Evolutionary conservation across 345 rosid species (phyloP), one percentile per base, ranked within the genome.

Genomic region (Xanthoceras sorbifolium): DNA sequence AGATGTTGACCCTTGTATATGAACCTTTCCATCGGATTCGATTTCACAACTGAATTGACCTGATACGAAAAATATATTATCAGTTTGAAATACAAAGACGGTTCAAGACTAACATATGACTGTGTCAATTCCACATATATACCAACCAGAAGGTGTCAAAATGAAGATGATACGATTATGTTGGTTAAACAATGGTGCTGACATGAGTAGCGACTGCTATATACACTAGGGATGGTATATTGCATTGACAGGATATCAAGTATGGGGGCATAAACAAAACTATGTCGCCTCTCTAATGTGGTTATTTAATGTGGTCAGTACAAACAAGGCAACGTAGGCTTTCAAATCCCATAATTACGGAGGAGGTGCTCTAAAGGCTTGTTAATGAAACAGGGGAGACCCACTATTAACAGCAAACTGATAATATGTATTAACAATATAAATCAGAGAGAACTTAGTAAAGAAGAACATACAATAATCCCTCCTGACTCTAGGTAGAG

Each of bases 1-100:
- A 0, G 68, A 64, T 64, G 64, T 80, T 22, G 82, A 73, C 59
- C 97, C 94, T 68, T 84, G 79, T 61, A 90, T 81, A 44, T 75
- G 79, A 61, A 92, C 91, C 68, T 76, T 86, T 18, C 97, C 94
- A 69, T 89, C 82, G 29, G 81, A 72, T 74, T 86, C 83, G 46
- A 92, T 82, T 81, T 86, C 89, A 54, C 97, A 92, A 65, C 86
- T 89, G 80, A 92, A 80, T 8, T 87, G 77, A 78, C 89, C 97
- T 90, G 85, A 69, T 26, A 9, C 7, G 15, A 10, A 74, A 77
- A 40, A 82, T 6, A 60, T 3, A 40, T 69, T 36, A 61, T 36
- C 29, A 38, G 32, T 22, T 14, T 5, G 23, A 36, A 42, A n/a
- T 22, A 25, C 9, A 25, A 46, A 57, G 70, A 36, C n/a, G n/a